Evolutionary conservation across 805 yeast species (phyloP).

Genomic region (Yamadazyma insecticola): DNA sequence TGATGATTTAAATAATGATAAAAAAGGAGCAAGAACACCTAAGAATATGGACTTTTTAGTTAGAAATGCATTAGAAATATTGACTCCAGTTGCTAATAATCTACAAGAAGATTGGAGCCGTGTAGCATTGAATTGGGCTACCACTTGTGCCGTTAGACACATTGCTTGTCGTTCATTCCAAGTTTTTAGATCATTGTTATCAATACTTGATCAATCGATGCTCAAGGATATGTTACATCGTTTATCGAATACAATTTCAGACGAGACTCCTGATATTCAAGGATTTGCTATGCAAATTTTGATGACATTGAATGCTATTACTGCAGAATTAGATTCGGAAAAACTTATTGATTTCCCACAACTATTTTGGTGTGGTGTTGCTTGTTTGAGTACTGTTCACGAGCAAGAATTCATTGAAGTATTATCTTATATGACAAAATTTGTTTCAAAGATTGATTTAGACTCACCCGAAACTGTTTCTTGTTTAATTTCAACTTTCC

Average conservation of each 20-base stretch:
- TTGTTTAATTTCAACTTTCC: slow-evolving; percentile 80
- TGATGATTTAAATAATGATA: slow-evolving; percentile 75
- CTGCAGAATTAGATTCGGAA: slow-evolving; percentile 76
- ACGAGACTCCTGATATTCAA: slow-evolving; percentile 83
- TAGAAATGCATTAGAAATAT: slow-evolving; percentile 55
- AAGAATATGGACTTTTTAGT: slow-evolving; percentile 75
- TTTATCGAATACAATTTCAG: slow-evolving; percentile 87
- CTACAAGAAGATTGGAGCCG: slow-evolving; percentile 83
- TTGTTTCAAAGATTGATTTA: slow-evolving; percentile 80
- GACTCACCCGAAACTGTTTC: slow-evolving; percentile 82
- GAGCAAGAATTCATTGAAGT: slow-evolving; percentile 92
- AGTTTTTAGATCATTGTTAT: slow-evolving; percentile 77
- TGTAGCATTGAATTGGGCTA: slow-evolving; percentile 87
- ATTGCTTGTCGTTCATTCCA: slow-evolving; percentile 96
- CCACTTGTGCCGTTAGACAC: slow-evolving; percentile 95
- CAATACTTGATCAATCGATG: slow-evolving; percentile 82
- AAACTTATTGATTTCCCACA: slow-evolving; percentile 86
- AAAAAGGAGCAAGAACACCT: slow-evolving; percentile 77
- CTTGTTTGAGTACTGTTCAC: slow-evolving; percentile 82
- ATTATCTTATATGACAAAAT: slow-evolving; percentile 73
- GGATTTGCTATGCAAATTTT: slow-evolving; percentile 96
- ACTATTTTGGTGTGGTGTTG: slow-evolving; percentile 91
- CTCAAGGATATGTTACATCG: slow-evolving; percentile 90
- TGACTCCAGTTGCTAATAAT: slow-evolving; percentile 42
- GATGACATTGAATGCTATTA: slow-evolving; percentile 91